These are phyloP conservation scores for Tolypocladium nubicola DNA, from an alignment of 2,329 filamentous ascomycete species.

Conservation along the genomic window DNA sequence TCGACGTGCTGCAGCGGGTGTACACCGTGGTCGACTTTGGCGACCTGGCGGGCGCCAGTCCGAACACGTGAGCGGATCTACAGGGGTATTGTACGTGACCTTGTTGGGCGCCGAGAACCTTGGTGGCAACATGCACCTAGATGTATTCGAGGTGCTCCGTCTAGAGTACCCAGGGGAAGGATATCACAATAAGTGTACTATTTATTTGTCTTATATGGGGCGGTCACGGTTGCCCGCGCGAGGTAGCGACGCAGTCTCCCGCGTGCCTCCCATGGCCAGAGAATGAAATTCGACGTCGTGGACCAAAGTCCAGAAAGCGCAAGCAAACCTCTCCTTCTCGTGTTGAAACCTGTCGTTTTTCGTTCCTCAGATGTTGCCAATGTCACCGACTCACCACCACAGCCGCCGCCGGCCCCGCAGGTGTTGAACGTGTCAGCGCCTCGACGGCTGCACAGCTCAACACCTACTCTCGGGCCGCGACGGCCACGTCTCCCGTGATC, in stretches of 20 bases:
- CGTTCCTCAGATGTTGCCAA: not conserved
- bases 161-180: not conserved
- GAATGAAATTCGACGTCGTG: not conserved
- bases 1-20: slow-evolving; percentile 20
- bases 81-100: not conserved
- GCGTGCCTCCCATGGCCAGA: not conserved
- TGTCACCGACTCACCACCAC: not conserved
- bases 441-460: not conserved
- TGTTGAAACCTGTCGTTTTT: not conserved
- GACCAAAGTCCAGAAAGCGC: not conserved
- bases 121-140: not conserved
- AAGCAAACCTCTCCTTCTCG: not conserved
- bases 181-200: not conserved
- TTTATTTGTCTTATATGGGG: not conserved
- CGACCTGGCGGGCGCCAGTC: slow-evolving; percentile 13
- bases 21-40: slow-evolving; percentile 19
- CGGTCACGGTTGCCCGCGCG: not conserved
- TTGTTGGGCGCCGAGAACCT: not conserved
- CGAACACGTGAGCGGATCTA: not conserved
- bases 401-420: not conserved
- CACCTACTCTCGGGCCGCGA: not conserved
- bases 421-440: slow-evolving; percentile 3
- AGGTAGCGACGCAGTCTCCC: not conserved
- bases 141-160: too few species aligned
- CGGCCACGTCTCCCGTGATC: slow-evolving; percentile 1